Evolutionary conservation across 176 grass and related monocot genomes (phyloP), one percentile per base, ranked within the genome.

Genomic region (Elaeis guineensis): DNA sequence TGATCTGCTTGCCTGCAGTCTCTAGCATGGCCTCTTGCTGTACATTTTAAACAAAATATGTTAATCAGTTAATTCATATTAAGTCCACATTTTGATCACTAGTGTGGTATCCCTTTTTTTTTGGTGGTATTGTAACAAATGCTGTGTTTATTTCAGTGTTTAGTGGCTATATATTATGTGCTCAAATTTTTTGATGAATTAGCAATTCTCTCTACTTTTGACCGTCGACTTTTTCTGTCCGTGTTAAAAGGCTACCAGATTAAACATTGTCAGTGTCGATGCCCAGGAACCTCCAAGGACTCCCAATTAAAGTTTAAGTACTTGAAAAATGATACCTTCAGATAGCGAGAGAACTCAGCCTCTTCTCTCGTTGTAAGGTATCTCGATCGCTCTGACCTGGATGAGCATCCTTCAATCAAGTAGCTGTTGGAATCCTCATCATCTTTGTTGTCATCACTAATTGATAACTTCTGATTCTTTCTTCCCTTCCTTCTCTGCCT

Each of bases 331-430:
- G 39, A 51, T 71, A 21, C 18, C 56, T 67, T 57, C 26, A 79
- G 61, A 67, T 54, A 79, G 44, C 62, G 49, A 79, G 77, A 79
- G 58, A 79, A 72, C 15, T 70, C 69, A 1, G 69, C 69, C 19
- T 79, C 77, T 44, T 79, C 69, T 21, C 69, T 53, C 9, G 14
- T 30, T 16, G 77, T 79, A 16, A 79, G 63, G 61, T 66, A 60
- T 35, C 15, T 66, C 6, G 69, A 79, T 55, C 56, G 20, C 63
- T 73, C 62, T 8, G 17, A 26, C 21, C 69, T 59, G 17, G 71
- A 73, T 30, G 59, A 29, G 50, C 69, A 54, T 25, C 18, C 19
- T 4, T 61, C 28, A 2, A 24, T 54, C 14, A 58, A 24, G 14
- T 59, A 67, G 6, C 21, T 26, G 8, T 17, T 60, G 21, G 15